Conservation (phyloP, 805 yeast genomes). For the Cyberlindnera euphorbiae region DNA sequence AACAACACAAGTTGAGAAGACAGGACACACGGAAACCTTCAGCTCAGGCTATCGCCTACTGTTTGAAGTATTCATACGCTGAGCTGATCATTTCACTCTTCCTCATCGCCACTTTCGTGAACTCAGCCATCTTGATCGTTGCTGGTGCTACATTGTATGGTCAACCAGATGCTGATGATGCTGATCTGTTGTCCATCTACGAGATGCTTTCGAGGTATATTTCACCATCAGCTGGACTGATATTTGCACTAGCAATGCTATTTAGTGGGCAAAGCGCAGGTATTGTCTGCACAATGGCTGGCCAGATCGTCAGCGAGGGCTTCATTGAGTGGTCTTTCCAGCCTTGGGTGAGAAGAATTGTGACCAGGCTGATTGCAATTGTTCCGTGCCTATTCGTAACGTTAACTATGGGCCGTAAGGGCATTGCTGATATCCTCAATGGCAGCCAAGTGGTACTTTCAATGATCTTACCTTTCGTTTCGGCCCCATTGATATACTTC, state of each 20-base stretch:
- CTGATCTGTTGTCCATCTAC: conserved; percentile 80
- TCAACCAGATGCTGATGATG: conserved; percentile 62
- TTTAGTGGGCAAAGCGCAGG: conserved; percentile 96
- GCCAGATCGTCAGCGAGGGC: conserved; percentile 92
- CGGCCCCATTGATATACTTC: conserved; percentile 83
- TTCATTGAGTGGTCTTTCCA: conserved; percentile 74
- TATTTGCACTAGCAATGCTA: conserved; percentile 82
- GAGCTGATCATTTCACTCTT: conserved; percentile 80
- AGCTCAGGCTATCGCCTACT: conserved; percentile 70
- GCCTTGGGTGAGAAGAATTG: conserved; percentile 75
- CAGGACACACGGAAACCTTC: conserved; percentile 58
- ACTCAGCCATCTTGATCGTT: conserved; percentile 83
- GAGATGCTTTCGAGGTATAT: conserved; percentile 62
- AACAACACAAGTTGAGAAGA: conserved; percentile 43
- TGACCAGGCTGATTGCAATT: conserved; percentile 80
- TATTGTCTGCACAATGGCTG: conserved; percentile 88
- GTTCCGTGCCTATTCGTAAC: conserved; percentile 81
- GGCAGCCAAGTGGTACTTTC: conserved; percentile 81
- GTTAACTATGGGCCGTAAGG: conserved; percentile 70
- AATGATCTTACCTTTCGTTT: conserved; percentile 75
- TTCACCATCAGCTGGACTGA: conserved; percentile 81
- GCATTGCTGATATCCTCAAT: conserved; percentile 69
- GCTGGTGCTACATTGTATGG: conserved; percentile 82
- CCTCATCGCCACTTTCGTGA: conserved; percentile 88
- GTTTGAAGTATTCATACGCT: conserved; percentile 75